Evolutionary conservation across 2,329 filamentous ascomycete genomes (phyloP), one percentile per base, ranked within the genome.

Genomic region (Juglanconis oblonga): DNA sequence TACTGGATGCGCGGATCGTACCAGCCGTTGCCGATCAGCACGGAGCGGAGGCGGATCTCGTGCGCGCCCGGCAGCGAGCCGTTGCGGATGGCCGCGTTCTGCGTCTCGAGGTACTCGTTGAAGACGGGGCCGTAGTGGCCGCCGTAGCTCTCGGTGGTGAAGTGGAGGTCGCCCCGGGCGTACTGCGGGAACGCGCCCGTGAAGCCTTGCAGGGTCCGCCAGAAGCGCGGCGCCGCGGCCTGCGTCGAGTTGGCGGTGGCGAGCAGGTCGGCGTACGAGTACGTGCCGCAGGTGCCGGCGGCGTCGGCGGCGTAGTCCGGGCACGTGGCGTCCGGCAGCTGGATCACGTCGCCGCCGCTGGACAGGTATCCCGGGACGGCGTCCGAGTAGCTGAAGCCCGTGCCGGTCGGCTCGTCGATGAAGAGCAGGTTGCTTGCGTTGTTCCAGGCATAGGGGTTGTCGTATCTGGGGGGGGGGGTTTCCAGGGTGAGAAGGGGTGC

Each of bases 261-360:
- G 59, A 85, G 82, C 47, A 75, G 74, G 52, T 81, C 70, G 55
- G 78, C 64, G 57, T 78, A 77, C 11, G 79, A 82, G 65, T 81
- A 86, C 1, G 84, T 87, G 9, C 82, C 83, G 65, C 84, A 87
- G n/a, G n/a, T n/a, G n/a, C n/a, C n/a, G n/a, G n/a, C n/a, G n/a
- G n/a, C n/a, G 42, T 45, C 68, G 13, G 59, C 61, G 3, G 77
- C 80, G 63, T 81, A 81, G n/a, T 79, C 78, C 0, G 80, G 81
- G 61, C 81, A 83, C 8, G 70, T 78, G 8, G 71, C 72, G 56
- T 78, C 71, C 0, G 79, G 79, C 9, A 83, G 67, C 35, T 73
- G 67, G 31, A 83, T 69, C 42, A 83, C 74, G 48, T 55, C 54
- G 47, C 58, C 52, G 5, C 47, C 61, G 32, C 52, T 52, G 40